Percentiles rank a stretch among this genome's conserved stretches.
Conservation (phyloP, 1,139 yeast species). For the Debaryomyces robertsiae region DNA sequence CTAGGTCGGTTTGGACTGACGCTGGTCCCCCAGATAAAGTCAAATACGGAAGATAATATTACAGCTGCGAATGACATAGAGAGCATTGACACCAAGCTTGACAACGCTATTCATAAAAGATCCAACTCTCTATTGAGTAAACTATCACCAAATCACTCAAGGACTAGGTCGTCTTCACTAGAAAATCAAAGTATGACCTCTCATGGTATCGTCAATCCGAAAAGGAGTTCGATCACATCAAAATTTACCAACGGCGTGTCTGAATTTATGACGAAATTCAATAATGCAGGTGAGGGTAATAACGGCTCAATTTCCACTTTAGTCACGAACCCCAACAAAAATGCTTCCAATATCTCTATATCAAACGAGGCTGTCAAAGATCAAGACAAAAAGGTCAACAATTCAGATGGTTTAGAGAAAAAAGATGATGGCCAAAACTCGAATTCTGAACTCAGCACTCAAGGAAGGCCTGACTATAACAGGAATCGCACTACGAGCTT, state of each 20-base stretch:
- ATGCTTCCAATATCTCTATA: slow-evolving; percentile 32
- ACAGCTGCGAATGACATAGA: slow-evolving; percentile 9
- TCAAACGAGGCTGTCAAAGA: slow-evolving; percentile 34
- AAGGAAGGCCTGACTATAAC: slow-evolving; percentile 30
- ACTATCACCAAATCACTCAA: slow-evolving; percentile 37
- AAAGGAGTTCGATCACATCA: slow-evolving; percentile 41
- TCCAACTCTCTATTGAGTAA: slow-evolving; percentile 32
- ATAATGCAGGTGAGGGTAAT: slow-evolving; percentile 17
- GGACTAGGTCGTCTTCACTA: slow-evolving; percentile 44
- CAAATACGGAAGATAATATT: slow-evolving; percentile 9
- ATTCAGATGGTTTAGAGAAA: slow-evolving; percentile 5
- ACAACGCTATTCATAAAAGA: slow-evolving; percentile 20
- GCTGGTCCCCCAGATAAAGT: slow-evolving; percentile 25
- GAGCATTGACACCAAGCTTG: slow-evolving; percentile 9
- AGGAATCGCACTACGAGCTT: slow-evolving; percentile 42
- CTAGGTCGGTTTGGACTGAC: slow-evolving; percentile 39
- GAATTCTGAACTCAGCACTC: slow-evolving; percentile 8
- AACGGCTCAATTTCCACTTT: slow-evolving; percentile 8
- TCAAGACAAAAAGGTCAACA: slow-evolving; percentile 17
- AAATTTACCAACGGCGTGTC: slow-evolving; percentile 43
- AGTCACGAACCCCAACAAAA: slow-evolving; percentile 19
- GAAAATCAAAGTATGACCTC: slow-evolving; percentile 20
- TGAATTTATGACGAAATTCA: slow-evolving; percentile 48
- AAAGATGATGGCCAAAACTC: slow-evolving; percentile 6
- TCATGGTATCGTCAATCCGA: slow-evolving; percentile 9